Evolutionary conservation across 2,329 filamentous ascomycete species (phyloP).

Genomic region (Reticulascus tulasneorum): DNA sequence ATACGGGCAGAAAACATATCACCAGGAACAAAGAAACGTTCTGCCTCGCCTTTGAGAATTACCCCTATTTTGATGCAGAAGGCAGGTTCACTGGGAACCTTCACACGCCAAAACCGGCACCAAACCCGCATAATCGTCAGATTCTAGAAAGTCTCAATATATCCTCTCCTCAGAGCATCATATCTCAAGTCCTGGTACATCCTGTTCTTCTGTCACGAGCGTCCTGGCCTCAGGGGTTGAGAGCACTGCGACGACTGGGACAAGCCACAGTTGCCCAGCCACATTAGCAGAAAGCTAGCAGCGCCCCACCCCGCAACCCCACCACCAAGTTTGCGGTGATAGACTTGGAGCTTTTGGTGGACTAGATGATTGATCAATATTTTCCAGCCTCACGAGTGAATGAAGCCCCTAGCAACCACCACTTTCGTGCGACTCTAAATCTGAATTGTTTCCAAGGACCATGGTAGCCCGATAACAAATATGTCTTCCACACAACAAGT

Average conservation of each 20-base stretch:
- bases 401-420: background rate
- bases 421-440: background rate
- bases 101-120: no score
- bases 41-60: no score
- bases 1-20: no score
- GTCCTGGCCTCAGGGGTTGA: background rate
- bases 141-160: no score
- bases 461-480: no score
- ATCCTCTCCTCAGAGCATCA: background rate
- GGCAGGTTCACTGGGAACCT: no score
- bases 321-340: background rate
- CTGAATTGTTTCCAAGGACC: no score
- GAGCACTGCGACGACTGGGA: no score
- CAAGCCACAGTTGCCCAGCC: background rate
- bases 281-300: background rate
- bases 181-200: background rate
- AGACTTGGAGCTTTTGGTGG: background rate
- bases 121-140: no score
- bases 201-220: background rate
- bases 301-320: slow-evolving; percentile 1
- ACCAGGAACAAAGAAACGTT: no score
- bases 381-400: background rate
- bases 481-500: slow-evolving; percentile 49
- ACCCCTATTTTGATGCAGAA: no score
- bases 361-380: background rate